phyloP scores from a whole-genome alignment of 1,139 yeast genomes.

The Meyerozyma athensensis region DNA sequence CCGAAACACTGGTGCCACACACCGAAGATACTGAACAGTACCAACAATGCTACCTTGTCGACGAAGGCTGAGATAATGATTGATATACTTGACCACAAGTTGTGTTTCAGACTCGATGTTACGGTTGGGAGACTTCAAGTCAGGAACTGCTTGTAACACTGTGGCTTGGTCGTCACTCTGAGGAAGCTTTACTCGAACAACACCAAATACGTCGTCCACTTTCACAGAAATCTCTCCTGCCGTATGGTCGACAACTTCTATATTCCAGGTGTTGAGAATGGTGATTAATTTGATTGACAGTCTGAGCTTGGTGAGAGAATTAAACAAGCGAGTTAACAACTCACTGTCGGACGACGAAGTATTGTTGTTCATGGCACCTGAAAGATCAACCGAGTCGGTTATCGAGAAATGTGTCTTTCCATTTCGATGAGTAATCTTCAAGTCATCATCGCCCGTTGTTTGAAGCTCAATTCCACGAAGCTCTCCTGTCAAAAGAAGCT shows the following conservation, averaged over 20 bases:
- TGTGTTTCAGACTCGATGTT: constrained; percentile 15
- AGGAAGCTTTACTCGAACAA: constrained; percentile 23
- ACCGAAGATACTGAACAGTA: neutral
- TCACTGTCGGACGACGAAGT: constrained; percentile 5
- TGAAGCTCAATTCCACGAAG: constrained; percentile 10
- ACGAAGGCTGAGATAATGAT: constrained; percentile 16
- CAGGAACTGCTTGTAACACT: neutral
- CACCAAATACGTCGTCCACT: constrained; percentile 24
- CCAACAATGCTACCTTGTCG: constrained; percentile 2
- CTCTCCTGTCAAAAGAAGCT: constrained; percentile 27
- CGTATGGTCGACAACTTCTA: constrained; percentile 25
- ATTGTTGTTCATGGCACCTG: neutral
- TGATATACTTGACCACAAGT: constrained; percentile 23
- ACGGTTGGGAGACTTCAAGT: neutral
- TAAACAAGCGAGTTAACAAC: constrained; percentile 25
- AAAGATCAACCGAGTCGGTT: constrained; percentile 1
- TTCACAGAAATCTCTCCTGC: constrained; percentile 26
- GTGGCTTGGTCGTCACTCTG: constrained; percentile 6
- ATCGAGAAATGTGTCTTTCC: neutral
- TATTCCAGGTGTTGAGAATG: constrained; percentile 26
- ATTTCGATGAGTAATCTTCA: neutral
- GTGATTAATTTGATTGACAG: constrained; percentile 31
- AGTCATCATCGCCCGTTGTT: neutral
- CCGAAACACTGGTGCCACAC: constrained; percentile 1
- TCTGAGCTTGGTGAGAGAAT: constrained; percentile 28